These are phyloP conservation scores for Solanum piurae DNA, from an alignment of 257 asterid genomes.

Conservation along the genomic window DNA sequence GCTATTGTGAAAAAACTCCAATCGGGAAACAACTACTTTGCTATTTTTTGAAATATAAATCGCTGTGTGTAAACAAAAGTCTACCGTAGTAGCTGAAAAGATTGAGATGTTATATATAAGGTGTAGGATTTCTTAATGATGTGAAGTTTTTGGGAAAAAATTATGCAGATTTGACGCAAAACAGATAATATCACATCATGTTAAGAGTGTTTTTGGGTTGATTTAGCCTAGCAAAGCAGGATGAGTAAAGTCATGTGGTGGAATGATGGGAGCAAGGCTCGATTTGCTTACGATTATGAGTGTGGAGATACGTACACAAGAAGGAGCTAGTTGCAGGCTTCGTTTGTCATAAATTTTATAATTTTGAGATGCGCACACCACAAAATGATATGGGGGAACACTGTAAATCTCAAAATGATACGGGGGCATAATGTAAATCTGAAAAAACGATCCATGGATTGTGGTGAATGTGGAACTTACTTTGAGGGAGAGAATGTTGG, in stretches of 20 bases:
- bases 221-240: background rate
- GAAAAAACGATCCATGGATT: background rate
- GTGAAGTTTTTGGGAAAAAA: background rate
- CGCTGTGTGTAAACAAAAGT: background rate
- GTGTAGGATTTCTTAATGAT: background rate
- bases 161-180: fast-evolving
- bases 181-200: background rate
- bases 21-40: background rate
- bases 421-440: background rate
- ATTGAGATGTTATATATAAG: background rate
- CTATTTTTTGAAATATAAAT: background rate
- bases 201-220: background rate
- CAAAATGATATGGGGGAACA: background rate
- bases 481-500: background rate
- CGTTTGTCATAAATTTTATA: background rate
- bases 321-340: background rate
- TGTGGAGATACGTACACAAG: background rate
- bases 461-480: background rate
- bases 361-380: background rate
- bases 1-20: background rate
- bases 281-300: background rate
- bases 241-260: background rate
- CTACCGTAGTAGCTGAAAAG: background rate
- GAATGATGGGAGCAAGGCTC: background rate
- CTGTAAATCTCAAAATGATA: background rate